A percentile compares a stretch with the other conserved stretches of the same genome.
These are phyloP conservation scores for Candida ponderosae DNA, from an alignment of 805 yeast species.

Conservation along the genomic window DNA sequence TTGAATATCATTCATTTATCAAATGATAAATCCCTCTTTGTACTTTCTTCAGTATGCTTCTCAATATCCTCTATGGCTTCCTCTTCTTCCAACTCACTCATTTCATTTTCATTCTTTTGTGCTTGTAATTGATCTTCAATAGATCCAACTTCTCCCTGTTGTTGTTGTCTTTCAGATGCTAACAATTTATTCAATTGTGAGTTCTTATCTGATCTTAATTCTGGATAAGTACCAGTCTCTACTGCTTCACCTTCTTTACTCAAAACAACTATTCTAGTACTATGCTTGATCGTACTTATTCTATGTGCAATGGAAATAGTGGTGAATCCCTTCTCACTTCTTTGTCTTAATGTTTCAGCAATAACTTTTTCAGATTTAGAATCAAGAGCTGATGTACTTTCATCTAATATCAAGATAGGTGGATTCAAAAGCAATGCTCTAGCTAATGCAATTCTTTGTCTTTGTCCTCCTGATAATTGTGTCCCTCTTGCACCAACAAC, in stretches of 20 bases:
- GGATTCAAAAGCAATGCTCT: constrained; percentile 79
- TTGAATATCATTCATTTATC: constrained; percentile 6
- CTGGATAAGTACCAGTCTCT: constrained; percentile 57
- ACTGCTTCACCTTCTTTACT: constrained; percentile 67
- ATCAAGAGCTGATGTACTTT: constrained; percentile 92
- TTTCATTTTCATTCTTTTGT: neutral
- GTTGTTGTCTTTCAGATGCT: constrained; percentile 5
- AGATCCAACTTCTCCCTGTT: constrained; percentile 16
- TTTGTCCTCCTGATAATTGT: constrained; percentile 91
- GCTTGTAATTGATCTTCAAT: neutral
- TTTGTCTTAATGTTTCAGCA: constrained; percentile 55
- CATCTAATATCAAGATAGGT: constrained; percentile 76
- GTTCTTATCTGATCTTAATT: constrained; percentile 33
- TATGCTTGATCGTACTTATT: constrained; percentile 76
- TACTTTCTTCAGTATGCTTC: constrained; percentile 1
- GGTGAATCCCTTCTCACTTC: constrained; percentile 54
- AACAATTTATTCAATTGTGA: constrained; percentile 28
- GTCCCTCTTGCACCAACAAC: constrained; percentile 81
- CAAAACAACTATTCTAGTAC: constrained; percentile 74
- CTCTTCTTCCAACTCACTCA: constrained; percentile 4
- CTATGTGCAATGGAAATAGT: constrained; percentile 90
- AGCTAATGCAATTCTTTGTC: constrained; percentile 87
- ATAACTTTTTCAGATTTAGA: constrained; percentile 83
- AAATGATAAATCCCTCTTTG: constrained; percentile 10
- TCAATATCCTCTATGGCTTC: constrained; percentile 3